Percentiles rank a stretch among this genome's conserved stretches.
Evolutionary conservation across 495 filamentous ascomycete genomes (phyloP).

Genomic region (Penicillium arizonense): DNA sequence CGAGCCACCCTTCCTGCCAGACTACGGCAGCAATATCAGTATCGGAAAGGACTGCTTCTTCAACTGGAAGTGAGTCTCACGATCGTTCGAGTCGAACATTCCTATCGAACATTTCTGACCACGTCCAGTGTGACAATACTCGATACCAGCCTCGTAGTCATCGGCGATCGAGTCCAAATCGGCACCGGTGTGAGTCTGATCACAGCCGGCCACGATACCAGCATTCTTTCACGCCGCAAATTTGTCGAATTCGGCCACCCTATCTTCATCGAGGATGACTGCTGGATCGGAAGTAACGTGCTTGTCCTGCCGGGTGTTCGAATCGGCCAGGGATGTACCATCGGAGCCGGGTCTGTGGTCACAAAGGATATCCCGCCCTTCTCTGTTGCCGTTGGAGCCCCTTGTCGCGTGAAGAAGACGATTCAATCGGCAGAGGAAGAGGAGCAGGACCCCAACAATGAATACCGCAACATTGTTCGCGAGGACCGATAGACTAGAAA

Average conservation of each 20-base stretch:
- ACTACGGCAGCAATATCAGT: constrained; percentile 55
- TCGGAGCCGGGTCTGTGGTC: constrained; percentile 48
- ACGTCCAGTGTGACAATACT: constrained; percentile 53
- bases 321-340: constrained; percentile 44
- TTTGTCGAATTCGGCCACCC: constrained; percentile 73
- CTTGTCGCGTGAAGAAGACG: constrained; percentile 24
- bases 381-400: constrained; percentile 39
- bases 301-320: constrained; percentile 70
- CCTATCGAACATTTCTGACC: neutral
- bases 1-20: constrained; percentile 51
- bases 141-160: constrained; percentile 70
- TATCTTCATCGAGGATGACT: constrained; percentile 76
- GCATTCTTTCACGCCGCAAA: constrained; percentile 63
- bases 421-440: constrained; percentile 20
- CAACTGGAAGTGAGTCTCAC: constrained; percentile 47
- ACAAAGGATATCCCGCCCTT: constrained; percentile 45
- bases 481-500: constrained; percentile 1
- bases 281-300: constrained; percentile 79
- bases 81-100: too few relatives aligned
- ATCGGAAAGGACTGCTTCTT: constrained; percentile 51
- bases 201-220: constrained; percentile 67
- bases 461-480: constrained; percentile 13
- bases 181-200: constrained; percentile 71
- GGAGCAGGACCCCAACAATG: constrained; percentile 16
- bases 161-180: constrained; percentile 73